Base-by-base conservation (phyloP, 2,329 filamentous ascomycete genomes). In the Plectosphaerella cucumerina region DNA sequence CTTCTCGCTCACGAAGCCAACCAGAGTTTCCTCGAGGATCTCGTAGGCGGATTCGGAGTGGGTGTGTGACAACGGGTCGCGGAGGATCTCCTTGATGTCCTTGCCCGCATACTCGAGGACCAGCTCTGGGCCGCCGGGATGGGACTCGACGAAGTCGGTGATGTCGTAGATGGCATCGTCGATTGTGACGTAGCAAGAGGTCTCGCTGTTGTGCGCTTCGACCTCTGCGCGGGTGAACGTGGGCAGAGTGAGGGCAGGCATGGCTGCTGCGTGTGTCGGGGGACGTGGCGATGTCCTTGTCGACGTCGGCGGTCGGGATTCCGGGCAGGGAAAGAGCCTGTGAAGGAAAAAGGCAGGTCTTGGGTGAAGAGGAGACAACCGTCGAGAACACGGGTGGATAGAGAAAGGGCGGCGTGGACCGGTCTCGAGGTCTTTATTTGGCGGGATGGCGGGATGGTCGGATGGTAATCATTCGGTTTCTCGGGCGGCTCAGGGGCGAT, bases 1-100 rank as follows among this genome's bases (percentile, higher is more conserved):
- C 55, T 82, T 78, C 35, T 85, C 77, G 2, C 80, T 80, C 33
- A 97, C 74, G 62, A 95, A 96, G 15, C 90, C 94, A 53, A 97
- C 78, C 15, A 93, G 78, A 44, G 83, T 87, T 39, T 97, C 94
- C 44, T 96, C 89, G 22, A 99, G 78, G 14, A 97, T 88, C 62
- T 97, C 93, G 70, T 97, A 99, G n/a, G 94, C 94, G 2, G 91
- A 80, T 55, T 97, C 92, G 45, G 88, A 90, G 68, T 99, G 94
- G 42, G 77, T 73, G 65, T 99, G 94, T 33, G 92, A 97, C 42
- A 81, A 73, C 54, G 85, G 78, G 64, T 99, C 92, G 65, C 87
- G 84, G 70, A 99, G 76, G 53, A 97, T 95, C 4, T 84, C 78
- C 57, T 82, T 80, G 52, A 97, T 78, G 69, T 99, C 94, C 68